Evolutionary conservation across 768 basidiomycete genomes (phyloP).

Genomic region (Cubamyces lactineus): DNA sequence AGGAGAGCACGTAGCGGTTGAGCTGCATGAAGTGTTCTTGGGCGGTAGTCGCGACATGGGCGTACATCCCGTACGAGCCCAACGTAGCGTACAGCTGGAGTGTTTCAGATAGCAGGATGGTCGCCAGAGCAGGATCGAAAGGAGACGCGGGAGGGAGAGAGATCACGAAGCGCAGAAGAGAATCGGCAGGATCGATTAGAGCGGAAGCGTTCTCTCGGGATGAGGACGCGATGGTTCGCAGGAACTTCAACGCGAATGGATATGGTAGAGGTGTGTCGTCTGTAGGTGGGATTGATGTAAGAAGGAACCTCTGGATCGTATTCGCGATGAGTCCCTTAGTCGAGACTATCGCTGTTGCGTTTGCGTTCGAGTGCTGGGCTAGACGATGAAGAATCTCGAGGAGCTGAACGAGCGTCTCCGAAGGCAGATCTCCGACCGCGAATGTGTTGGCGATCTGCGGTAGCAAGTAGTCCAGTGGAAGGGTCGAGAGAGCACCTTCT

Average conservation of each 20-base stretch:
- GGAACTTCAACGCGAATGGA: conserved; percentile 57
- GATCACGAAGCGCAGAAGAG: conserved; percentile 73
- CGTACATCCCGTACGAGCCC: conserved; percentile 78
- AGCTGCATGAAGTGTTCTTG: conserved; percentile 57
- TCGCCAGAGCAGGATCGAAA: conserved; percentile 42
- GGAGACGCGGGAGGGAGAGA: conserved; percentile 52
- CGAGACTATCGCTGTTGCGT: conserved; percentile 53
- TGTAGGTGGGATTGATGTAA: conserved; percentile 51
- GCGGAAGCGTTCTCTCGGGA: conserved; percentile 69
- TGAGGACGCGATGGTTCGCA: conserved; percentile 59
- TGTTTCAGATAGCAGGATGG: conserved; percentile 54
- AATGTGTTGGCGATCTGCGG: conserved; percentile 50
- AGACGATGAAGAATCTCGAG: conserved; percentile 63
- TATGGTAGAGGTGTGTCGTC: conserved; percentile 39
- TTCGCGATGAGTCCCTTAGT: conserved; percentile 56
- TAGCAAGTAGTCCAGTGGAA: conserved; percentile 51
- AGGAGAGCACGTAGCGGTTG: conserved; percentile 47
- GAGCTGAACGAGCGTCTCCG: conserved; percentile 56
- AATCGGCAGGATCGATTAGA: conserved; percentile 59
- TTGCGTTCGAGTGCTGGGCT: conserved; percentile 56
- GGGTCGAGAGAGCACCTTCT: conserved; percentile 35
- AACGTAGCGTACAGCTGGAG: conserved; percentile 67
- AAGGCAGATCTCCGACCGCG: conserved; percentile 46
- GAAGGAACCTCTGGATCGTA: conserved; percentile 59
- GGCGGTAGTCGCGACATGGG: conserved; percentile 69